phyloP scores from a whole-genome alignment of 192 early-diverging fungal genomes.

The Helicostylum pulchrum region DNA sequence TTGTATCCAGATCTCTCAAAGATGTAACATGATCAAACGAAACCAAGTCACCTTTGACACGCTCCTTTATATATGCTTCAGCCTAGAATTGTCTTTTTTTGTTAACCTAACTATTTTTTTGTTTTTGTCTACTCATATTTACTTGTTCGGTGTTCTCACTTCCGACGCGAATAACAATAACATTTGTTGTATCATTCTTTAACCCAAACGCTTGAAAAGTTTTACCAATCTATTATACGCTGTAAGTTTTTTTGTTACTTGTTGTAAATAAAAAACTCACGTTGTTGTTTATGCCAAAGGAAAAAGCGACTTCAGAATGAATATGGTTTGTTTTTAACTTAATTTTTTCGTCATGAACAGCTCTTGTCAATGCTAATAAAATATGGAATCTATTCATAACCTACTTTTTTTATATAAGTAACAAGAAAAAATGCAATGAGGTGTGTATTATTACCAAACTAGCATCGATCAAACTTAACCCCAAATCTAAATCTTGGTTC shows the following conservation, averaged over 20 bases:
- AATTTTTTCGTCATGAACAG: constrained; percentile 43
- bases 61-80: constrained; percentile 28
- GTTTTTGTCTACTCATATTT: not conserved
- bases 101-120: not conserved
- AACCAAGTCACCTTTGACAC: constrained; percentile 40
- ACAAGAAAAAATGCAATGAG: not conserved
- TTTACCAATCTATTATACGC: constrained; percentile 52
- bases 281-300: constrained; percentile 51
- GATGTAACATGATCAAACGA: constrained; percentile 40
- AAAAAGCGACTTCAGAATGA: constrained; percentile 58
- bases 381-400: constrained; percentile 51
- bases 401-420: constrained; percentile 21
- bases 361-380: constrained; percentile 47
- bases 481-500: constrained; percentile 32
- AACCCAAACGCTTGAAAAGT: constrained; percentile 50
- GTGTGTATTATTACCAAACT: constrained; percentile 28
- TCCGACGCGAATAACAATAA: constrained; percentile 50
- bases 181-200: constrained; percentile 38
- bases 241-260: not conserved
- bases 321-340: constrained; percentile 55
- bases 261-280: constrained; percentile 29
- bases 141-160: constrained; percentile 33
- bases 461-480: constrained; percentile 40
- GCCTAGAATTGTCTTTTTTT: not conserved
- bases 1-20: constrained; percentile 37